These are phyloP conservation scores for Ramularia collo-cygni DNA, from an alignment of 2,329 filamentous ascomycete genomes.

Conservation along the genomic window DNA sequence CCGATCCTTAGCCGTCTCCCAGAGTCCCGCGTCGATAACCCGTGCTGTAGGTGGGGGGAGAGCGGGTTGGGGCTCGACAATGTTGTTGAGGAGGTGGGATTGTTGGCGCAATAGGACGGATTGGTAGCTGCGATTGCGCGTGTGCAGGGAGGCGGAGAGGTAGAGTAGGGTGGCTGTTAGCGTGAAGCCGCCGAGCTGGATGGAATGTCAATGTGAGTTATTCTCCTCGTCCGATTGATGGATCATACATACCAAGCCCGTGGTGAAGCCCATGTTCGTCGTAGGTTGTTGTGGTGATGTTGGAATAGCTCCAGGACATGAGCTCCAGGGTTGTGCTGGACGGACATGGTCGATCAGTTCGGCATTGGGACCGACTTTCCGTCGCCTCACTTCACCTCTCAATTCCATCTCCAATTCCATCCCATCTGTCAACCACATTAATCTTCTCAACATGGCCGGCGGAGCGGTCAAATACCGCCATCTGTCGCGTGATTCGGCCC, in stretches of 20 bases:
- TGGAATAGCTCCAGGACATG: too few relatives aligned
- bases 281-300: not conserved
- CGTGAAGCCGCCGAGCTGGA: constrained; percentile 45
- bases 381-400: not conserved
- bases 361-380: too few relatives aligned
- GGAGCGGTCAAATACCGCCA: constrained; percentile 83
- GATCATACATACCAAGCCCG: constrained; percentile 39
- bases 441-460: constrained; percentile 78
- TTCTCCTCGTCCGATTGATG: too few relatives aligned
- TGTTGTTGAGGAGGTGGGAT: constrained; percentile 36
- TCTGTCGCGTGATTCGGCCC: constrained; percentile 75
- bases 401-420: not conserved
- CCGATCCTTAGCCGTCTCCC: constrained; percentile 43
- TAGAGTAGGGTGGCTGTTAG: constrained; percentile 42
- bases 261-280: constrained; percentile 40
- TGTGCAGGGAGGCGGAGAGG: constrained; percentile 36
- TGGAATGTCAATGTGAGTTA: too few relatives aligned
- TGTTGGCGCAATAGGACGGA: constrained; percentile 41
- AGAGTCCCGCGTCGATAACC: constrained; percentile 35
- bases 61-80: constrained; percentile 38
- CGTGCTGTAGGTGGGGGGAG: constrained; percentile 34
- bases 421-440: not conserved
- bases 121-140: constrained; percentile 41
- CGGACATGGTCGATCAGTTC: too few relatives aligned
- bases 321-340: too few relatives aligned